A percentile compares a stretch with the other conserved stretches of the same genome.
phyloP scores from a whole-genome alignment of 106 monocot genomes.

The Amphibolis antarctica region DNA sequence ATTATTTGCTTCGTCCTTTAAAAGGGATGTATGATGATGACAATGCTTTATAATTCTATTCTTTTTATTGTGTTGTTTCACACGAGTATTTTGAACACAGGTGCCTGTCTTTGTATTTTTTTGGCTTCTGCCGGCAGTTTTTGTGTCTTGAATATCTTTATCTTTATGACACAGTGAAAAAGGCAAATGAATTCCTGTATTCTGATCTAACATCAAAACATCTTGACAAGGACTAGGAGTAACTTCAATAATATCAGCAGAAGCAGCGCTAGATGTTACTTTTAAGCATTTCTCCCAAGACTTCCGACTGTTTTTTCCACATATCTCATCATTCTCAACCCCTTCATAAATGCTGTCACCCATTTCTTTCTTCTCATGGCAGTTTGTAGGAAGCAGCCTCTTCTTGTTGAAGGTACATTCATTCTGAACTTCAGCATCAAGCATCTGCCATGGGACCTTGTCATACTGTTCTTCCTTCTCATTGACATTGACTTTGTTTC shows the following conservation, averaged over 20 bases:
- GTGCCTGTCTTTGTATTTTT: neutral
- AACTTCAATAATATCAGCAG: constrained; percentile 3
- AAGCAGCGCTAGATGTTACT: constrained; percentile 8
- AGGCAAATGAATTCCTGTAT: neutral
- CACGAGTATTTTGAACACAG: neutral
- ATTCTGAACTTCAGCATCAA: neutral
- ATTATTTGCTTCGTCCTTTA: neutral
- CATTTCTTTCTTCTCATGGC: neutral
- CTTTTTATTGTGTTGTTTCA: neutral
- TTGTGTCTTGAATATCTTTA: constrained; percentile 2
- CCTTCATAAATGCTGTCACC: neutral
- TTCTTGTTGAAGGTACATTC: neutral
- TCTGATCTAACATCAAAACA: constrained; percentile 1
- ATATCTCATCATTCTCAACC: constrained; percentile 1
- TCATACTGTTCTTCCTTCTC: neutral
- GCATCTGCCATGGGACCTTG: neutral
- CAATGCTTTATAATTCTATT: neutral
- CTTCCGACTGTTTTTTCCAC: neutral
- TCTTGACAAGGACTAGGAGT: constrained; percentile 2
- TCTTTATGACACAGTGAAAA: neutral
- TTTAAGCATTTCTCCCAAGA: constrained; percentile 10
- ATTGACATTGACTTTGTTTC: neutral
- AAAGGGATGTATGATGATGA: neutral
- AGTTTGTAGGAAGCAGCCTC: neutral
- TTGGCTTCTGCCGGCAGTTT: neutral